Conservation (phyloP, 176 grass and related monocot genomes). For the Canna indica region DNA sequence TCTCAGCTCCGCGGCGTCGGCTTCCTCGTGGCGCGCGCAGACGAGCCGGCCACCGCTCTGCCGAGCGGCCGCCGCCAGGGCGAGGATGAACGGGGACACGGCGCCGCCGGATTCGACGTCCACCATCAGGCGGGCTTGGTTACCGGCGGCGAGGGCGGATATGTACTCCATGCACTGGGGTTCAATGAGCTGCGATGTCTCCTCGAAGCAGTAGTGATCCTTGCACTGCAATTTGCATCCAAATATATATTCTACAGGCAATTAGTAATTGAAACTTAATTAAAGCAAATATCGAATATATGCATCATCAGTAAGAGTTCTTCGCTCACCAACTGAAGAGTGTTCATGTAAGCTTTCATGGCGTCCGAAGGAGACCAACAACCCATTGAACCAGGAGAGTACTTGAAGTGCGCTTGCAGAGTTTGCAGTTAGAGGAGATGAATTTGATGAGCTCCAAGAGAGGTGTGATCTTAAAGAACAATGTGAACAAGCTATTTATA, state of each 20-base stretch:
- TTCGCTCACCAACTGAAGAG: slow-evolving; percentile 21
- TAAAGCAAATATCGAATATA: too few relatives aligned
- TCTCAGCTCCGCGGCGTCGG: too few relatives aligned
- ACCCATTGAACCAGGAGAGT: not conserved
- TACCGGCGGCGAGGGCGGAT: slow-evolving; percentile 31
- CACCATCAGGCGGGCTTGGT: slow-evolving; percentile 4
- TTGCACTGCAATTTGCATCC: slow-evolving; percentile 14
- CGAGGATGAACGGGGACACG: slow-evolving; percentile 3
- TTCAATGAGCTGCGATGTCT: not conserved
- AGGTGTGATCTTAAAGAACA: too few relatives aligned
- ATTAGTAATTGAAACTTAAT: too few relatives aligned
- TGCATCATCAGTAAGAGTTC: too few relatives aligned
- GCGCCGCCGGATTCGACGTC: slow-evolving; percentile 1
- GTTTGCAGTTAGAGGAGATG: too few relatives aligned
- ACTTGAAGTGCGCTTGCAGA: too few relatives aligned
- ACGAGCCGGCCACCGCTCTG: slow-evolving; percentile 12
- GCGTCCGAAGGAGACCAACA: slow-evolving; percentile 22
- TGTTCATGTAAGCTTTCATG: slow-evolving; percentile 20
- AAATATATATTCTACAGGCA: not conserved
- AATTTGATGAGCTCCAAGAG: too few relatives aligned
- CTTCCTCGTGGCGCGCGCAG: slow-evolving; percentile 11
- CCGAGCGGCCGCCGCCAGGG: slow-evolving; percentile 17
- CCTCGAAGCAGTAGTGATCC: not conserved
- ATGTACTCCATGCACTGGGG: slow-evolving; percentile 30
- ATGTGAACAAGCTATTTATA: not conserved